phyloP scores from a whole-genome alignment of 208 protist species.

The Trichomonas gallinae region DNA sequence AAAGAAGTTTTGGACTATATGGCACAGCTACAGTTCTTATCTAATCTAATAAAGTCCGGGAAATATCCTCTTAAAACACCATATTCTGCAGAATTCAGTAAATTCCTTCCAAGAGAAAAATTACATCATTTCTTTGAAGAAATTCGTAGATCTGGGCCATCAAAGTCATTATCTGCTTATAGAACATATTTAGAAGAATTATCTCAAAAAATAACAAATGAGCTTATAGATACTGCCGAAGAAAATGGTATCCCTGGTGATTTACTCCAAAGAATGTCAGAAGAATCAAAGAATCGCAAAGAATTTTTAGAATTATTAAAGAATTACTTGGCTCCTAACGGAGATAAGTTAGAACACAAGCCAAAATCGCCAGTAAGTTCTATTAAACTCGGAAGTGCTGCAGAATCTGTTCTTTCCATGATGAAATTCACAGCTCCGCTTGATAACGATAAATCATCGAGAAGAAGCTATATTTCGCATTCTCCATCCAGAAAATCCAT shows the following conservation, averaged over 20 bases:
- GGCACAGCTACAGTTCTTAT: not conserved
- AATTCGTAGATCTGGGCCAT: not conserved
- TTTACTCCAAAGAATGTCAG: not conserved
- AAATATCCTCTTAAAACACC: not conserved
- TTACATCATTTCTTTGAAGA: not conserved
- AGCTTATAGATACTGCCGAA: not conserved
- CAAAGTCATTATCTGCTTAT: not conserved
- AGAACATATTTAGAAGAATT: not conserved
- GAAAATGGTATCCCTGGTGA: not conserved
- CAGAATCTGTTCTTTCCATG: not conserved
- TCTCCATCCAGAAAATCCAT: not conserved
- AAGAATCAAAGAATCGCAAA: not conserved
- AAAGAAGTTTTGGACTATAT: not conserved
- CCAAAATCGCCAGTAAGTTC: not conserved
- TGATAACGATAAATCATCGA: not conserved
- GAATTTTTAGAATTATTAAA: not conserved
- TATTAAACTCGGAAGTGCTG: not conserved
- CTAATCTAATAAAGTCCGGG: not conserved
- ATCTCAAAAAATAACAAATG: not conserved
- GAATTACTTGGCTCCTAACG: not conserved
- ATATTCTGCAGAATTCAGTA: not conserved
- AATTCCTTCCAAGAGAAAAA: not conserved
- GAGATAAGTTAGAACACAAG: not conserved
- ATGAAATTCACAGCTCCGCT: not conserved
- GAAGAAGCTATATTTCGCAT: not conserved